These are phyloP conservation scores for Ogataea sp. DNA, from an alignment of 805 yeast genomes.

Conservation along the genomic window DNA sequence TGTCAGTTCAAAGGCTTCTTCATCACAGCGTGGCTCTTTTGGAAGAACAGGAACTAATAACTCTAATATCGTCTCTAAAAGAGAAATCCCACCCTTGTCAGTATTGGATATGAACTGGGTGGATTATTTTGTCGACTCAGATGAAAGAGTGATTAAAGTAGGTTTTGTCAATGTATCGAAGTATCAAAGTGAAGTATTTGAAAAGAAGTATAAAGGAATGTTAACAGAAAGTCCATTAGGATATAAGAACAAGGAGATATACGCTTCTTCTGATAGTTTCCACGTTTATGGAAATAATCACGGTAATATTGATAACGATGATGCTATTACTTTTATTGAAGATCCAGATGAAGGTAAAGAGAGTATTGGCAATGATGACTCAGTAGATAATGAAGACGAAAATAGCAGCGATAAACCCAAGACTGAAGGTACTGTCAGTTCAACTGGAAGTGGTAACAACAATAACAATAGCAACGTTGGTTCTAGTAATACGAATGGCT, in stretches of 20 bases:
- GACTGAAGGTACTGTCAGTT: conserved; percentile 5
- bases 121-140: conserved; percentile 39
- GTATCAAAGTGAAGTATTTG: conserved; percentile 41
- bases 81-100: conserved; percentile 37
- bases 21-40: not conserved
- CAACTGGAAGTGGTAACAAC: not conserved
- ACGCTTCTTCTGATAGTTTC: conserved; percentile 3
- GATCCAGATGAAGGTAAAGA: conserved; percentile 10
- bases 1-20: not conserved
- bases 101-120: conserved; percentile 55
- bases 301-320: conserved; percentile 9
- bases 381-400: not conserved
- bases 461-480: not conserved
- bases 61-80: conserved; percentile 3
- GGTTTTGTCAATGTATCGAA: conserved; percentile 44
- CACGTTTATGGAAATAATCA: conserved; percentile 1
- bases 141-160: conserved; percentile 52
- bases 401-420: conserved; percentile 10
- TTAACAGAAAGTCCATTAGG: conserved; percentile 55
- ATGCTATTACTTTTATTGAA: conserved; percentile 20
- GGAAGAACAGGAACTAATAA: conserved; percentile 1
- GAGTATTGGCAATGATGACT: conserved; percentile 10
- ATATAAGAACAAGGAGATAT: conserved; percentile 29
- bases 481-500: conserved; percentile 1
- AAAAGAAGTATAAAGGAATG: conserved; percentile 47